Evolutionary conservation across 257 asterid species (phyloP), one percentile per base, ranked within the genome.

Genomic region (Coffea eugenioides): DNA sequence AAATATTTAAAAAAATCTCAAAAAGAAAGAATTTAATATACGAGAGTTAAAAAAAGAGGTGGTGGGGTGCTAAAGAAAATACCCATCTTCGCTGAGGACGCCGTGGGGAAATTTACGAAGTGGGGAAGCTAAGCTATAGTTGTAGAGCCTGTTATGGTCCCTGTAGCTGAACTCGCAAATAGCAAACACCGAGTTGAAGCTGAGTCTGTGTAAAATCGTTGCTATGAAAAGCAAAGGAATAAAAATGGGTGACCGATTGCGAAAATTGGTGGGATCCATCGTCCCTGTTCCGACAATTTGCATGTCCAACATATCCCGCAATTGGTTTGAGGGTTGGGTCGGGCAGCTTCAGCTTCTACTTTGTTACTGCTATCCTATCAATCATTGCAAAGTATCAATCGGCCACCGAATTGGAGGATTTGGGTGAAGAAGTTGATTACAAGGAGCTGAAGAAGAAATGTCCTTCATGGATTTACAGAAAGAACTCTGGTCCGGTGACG

Each of bases 21-120:
- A 1, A 2, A n/a, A 1, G 48, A n/a, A 45, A 45, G 9, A 43
- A 2, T 4, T 4, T 8, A 6, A 46, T 4, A 1, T 8, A 23
- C 8, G 8, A n/a, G 34, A 0, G 16, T 52, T 31, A 31, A 31
- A 12, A 5, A 10, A 52, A 20, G 59, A 10, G 18, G 64, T 21
- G n/a, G 27, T 68, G 51, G 45, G 77, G 71, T 73, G 56, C 62
- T 31, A 31, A 70, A 61, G 79, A 83, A 34, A 71, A 79, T 91
- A 95, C 99, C 98, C 99, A 84, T 95, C 99, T 92, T 95, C 99
- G 83, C 99, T 92, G 84, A 87, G 94, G 85, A 93, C 84, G 34
- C 98, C 99, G 70, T 95, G 97, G 54, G 97, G 98, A 67, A 85
- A 95, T 70, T 81, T 80, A 66, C 76, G 86, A 74, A 94, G 79